Evolutionary conservation across 306 rosid species (phyloP).

Genomic region (Glycine tomentella): DNA sequence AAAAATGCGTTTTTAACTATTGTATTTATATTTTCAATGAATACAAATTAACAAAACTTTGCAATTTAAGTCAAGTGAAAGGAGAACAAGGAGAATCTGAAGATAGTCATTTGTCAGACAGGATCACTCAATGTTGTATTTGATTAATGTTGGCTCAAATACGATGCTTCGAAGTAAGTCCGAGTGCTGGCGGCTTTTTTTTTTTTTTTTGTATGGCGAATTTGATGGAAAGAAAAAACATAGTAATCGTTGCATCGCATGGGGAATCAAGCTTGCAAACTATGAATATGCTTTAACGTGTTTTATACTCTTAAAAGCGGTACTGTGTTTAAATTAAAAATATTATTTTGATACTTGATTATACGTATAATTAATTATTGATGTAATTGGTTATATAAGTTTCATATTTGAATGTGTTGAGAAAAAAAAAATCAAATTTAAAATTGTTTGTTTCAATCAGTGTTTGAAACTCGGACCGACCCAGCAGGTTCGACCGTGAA

Average conservation of each 20-base stretch:
- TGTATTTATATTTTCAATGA: slow-evolving; percentile 4
- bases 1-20: not conserved
- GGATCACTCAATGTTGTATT: slow-evolving; percentile 12
- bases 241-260: not conserved
- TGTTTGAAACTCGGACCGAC: too few relatives aligned
- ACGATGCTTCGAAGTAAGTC: not conserved
- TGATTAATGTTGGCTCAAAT: slow-evolving; percentile 6
- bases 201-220: not conserved
- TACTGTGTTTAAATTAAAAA: not conserved
- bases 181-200: not conserved
- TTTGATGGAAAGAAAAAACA: not conserved
- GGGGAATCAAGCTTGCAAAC: not conserved
- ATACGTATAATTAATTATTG: too few relatives aligned
- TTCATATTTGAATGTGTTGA: too few relatives aligned
- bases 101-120: slow-evolving; percentile 1
- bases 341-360: too few relatives aligned
- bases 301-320: too few relatives aligned
- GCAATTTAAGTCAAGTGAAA: not conserved
- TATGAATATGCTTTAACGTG: not conserved
- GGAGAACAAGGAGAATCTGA: not conserved
- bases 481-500: too few relatives aligned
- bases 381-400: too few relatives aligned
- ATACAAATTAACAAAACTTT: not conserved
- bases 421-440: too few relatives aligned
- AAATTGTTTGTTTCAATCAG: too few relatives aligned